Evolutionary conservation across 2,329 filamentous ascomycete genomes (phyloP).

Genomic region (Calonectria pauciramosa): DNA sequence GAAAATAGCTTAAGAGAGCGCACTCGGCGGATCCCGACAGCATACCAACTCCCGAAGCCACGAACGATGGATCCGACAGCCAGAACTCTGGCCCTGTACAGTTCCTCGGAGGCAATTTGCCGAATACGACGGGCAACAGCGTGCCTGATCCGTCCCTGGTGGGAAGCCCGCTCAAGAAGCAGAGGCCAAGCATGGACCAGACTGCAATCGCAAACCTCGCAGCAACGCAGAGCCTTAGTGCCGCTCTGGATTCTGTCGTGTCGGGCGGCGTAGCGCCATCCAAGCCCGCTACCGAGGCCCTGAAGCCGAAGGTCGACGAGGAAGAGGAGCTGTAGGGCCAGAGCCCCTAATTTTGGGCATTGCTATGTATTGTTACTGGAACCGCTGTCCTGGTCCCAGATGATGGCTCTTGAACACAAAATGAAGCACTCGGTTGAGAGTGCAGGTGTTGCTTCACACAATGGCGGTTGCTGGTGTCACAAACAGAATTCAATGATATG

Average conservation of each 20-base stretch:
- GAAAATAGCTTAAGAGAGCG: constrained; percentile 79
- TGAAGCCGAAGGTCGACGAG: constrained; percentile 48
- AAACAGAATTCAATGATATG: constrained; percentile 28
- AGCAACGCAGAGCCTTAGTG: constrained; percentile 51
- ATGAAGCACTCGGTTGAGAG: background rate
- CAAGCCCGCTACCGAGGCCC: constrained; percentile 38
- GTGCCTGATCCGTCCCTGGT: constrained; percentile 59
- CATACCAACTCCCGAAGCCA: constrained; percentile 50
- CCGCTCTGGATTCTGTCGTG: constrained; percentile 50
- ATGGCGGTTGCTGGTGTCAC: constrained; percentile 21
- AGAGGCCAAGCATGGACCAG: constrained; percentile 70
- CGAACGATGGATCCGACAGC: constrained; percentile 57
- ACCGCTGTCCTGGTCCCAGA: background rate
- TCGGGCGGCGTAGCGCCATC: constrained; percentile 40
- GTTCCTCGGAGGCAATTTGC: constrained; percentile 31
- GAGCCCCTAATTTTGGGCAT: constrained; percentile 2
- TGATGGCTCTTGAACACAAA: background rate
- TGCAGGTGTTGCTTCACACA: background rate
- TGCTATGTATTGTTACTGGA: background rate
- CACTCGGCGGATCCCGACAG: constrained; percentile 80
- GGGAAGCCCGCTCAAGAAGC: constrained; percentile 82
- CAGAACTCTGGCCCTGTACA: constrained; percentile 32
- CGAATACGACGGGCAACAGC: constrained; percentile 25
- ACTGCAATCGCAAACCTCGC: constrained; percentile 39
- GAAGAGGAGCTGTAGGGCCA: constrained; percentile 56